phyloP scores from a whole-genome alignment of 805 yeast genomes.

The Pichia scutulata region DNA sequence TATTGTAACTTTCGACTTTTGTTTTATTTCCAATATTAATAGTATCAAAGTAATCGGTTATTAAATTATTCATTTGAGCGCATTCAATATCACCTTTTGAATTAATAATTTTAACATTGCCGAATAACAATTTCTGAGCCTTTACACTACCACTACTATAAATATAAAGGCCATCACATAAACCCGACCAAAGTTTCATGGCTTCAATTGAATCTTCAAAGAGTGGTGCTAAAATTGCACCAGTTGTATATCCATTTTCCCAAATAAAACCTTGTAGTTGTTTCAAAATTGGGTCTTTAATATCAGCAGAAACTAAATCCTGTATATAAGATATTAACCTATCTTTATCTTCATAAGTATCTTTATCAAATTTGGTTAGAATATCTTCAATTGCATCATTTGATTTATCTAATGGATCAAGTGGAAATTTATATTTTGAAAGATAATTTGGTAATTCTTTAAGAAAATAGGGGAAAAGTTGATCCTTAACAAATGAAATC shows the following conservation, averaged over 20 bases:
- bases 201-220: constrained; percentile 62
- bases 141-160: constrained; percentile 86
- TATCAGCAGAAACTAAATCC: constrained; percentile 52
- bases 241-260: constrained; percentile 71
- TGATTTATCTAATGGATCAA: constrained; percentile 9
- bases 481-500: constrained; percentile 77
- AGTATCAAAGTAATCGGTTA: constrained; percentile 77
- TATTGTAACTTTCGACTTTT: constrained; percentile 47
- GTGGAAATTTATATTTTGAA: constrained; percentile 27
- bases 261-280: constrained; percentile 78
- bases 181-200: constrained; percentile 36
- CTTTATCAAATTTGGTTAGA: constrained; percentile 41
- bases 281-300: constrained; percentile 73
- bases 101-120: constrained; percentile 39
- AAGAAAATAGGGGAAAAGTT: constrained; percentile 69
- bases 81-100: constrained; percentile 21
- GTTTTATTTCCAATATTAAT: constrained; percentile 72
- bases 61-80: constrained; percentile 43
- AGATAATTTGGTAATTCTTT: constrained; percentile 38
- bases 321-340: constrained; percentile 41
- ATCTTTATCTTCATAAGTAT: constrained; percentile 21
- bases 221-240: constrained; percentile 70
- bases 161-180: constrained; percentile 42
- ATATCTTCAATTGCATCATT: constrained; percentile 26
- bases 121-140: constrained; percentile 77